phyloP scores from a whole-genome alignment of 768 basidiomycete genomes.

The Pseudohyphozyma bogoriensis region DNA sequence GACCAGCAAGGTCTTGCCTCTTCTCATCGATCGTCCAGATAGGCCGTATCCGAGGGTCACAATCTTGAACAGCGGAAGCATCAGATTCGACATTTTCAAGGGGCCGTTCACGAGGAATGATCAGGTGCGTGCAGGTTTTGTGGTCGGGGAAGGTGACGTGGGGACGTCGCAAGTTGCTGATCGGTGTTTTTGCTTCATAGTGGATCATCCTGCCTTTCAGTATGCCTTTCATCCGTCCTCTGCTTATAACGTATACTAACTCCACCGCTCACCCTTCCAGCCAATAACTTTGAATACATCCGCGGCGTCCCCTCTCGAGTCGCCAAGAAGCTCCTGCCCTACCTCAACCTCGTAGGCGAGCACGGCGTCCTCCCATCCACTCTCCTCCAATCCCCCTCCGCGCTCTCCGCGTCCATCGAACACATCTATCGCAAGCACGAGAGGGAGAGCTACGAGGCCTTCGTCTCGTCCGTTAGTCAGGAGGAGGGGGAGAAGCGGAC shows the following conservation, averaged over 20 bases:
- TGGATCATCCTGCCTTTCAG: conserved; percentile 30
- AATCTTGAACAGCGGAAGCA: conserved; percentile 36
- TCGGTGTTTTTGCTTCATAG: background rate
- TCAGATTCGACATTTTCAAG: conserved; percentile 39
- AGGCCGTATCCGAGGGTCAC: conserved; percentile 26
- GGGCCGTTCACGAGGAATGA: conserved; percentile 33
- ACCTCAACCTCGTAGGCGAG: conserved; percentile 30
- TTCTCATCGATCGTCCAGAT: conserved; percentile 47
- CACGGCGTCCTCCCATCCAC: conserved; percentile 12
- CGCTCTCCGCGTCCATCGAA: background rate
- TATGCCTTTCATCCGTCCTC: background rate
- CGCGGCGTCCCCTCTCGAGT: conserved; percentile 4
- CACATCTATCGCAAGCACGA: background rate
- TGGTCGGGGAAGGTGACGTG: background rate
- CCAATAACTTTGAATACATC: conserved; percentile 24
- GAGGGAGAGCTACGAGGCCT: background rate
- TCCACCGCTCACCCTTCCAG: background rate
- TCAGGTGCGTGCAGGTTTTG: conserved; percentile 39
- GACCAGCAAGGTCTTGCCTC: conserved; percentile 45
- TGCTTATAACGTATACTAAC: background rate
- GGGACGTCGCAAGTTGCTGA: no score
- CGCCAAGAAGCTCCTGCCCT: conserved; percentile 12
- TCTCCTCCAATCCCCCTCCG: background rate
- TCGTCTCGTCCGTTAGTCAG: background rate
- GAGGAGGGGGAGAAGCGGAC: conserved; percentile 37